Evolutionary conservation across 371 early-diverging fungal species (phyloP).

Genomic region (Mortierella sp.): DNA sequence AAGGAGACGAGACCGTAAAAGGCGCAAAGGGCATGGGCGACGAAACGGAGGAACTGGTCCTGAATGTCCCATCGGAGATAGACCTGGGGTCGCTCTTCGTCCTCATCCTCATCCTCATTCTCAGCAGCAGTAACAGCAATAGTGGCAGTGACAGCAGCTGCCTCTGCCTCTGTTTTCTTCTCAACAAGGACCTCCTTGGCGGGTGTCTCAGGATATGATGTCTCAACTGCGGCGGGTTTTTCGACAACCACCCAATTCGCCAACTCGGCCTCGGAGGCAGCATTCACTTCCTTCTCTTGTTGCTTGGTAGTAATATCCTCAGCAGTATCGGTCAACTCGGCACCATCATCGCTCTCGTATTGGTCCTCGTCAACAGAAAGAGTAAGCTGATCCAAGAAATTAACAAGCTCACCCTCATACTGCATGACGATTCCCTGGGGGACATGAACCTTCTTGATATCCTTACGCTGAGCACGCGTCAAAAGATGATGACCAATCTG

Average conservation of each 20-base stretch:
- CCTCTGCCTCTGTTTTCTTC: neutral
- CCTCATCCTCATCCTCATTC: neutral
- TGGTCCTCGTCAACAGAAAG: conserved; percentile 13
- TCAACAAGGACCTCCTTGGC: neutral
- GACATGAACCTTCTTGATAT: conserved; percentile 60
- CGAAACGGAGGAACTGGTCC: conserved; percentile 57
- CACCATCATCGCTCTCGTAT: neutral
- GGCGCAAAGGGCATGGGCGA: conserved; percentile 54
- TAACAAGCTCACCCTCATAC: conserved; percentile 56
- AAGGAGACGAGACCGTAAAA: conserved; percentile 58
- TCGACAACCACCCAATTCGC: conserved; percentile 25
- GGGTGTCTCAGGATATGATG: neutral
- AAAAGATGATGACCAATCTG: conserved; percentile 44
- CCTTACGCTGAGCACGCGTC: conserved; percentile 57
- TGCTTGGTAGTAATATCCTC: no score
- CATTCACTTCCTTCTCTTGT: neutral
- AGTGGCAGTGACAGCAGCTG: neutral
- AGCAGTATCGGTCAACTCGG: neutral
- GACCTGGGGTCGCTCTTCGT: conserved; percentile 26
- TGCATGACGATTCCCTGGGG: conserved; percentile 57
- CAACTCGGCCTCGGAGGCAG: neutral
- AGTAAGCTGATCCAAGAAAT: conserved; percentile 57
- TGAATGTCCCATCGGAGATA: conserved; percentile 58
- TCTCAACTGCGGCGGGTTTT: neutral
- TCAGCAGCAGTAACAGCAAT: neutral